Evolutionary conservation across 441 rosid species (phyloP).

Genomic region (Syzygium malaccense): DNA sequence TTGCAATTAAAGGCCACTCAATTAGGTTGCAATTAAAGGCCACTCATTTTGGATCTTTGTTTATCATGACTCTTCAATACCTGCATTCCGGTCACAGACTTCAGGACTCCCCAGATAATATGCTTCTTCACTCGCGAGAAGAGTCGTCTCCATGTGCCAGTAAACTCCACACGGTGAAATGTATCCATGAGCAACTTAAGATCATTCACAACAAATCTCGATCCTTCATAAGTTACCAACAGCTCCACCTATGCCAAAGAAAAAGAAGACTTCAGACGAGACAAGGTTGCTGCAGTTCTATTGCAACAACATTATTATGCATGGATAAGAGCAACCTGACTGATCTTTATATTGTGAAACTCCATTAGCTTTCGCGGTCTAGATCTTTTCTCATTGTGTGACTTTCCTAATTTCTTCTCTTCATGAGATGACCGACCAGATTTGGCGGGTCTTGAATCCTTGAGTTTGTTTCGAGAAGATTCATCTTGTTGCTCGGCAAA

Average conservation of each 20-base stretch:
- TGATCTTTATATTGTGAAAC: conserved; percentile 83
- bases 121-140: conserved; percentile 96
- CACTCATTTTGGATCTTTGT: not conserved
- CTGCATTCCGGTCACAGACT: conserved; percentile 99
- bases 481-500: conserved; percentile 72
- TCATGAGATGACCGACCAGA: conserved; percentile 81
- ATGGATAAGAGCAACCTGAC: conserved; percentile 59
- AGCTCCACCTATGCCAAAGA: conserved; percentile 64
- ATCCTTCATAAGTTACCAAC: conserved; percentile 83
- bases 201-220: conserved; percentile 93
- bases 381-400: conserved; percentile 69
- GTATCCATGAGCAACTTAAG: conserved; percentile 95
- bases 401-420: conserved; percentile 67
- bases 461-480: conserved; percentile 52
- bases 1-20: not conserved
- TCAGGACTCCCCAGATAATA: conserved; percentile 94
- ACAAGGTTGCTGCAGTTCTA: not conserved
- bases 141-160: conserved; percentile 95
- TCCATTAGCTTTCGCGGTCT: conserved; percentile 89
- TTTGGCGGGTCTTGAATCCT: conserved; percentile 57
- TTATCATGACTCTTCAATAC: conserved; percentile 22
- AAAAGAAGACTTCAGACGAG: not conserved
- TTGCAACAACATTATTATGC: not conserved
- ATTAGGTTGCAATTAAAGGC: not conserved
- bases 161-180: conserved; percentile 81